Evolutionary conservation across 2,329 filamentous ascomycete species (phyloP).

Genomic region (Aspergillus vadensis): DNA sequence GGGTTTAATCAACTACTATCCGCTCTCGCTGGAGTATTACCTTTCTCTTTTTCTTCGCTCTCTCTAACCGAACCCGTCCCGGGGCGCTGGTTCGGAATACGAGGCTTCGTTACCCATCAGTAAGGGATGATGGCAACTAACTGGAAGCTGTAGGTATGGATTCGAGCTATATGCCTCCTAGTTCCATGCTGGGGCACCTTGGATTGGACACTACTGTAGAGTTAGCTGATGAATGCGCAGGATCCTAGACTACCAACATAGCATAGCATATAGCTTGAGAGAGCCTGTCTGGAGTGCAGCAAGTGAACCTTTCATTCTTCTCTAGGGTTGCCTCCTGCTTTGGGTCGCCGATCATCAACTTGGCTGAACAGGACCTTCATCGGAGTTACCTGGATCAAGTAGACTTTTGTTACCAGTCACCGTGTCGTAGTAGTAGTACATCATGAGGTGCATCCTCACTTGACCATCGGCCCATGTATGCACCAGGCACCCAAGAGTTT

Average conservation of each 20-base stretch:
- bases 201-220: neutral
- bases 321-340: neutral
- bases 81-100: slow-evolving; percentile 4
- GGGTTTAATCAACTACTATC: neutral
- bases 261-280: neutral
- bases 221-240: neutral
- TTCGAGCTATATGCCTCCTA: neutral
- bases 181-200: neutral
- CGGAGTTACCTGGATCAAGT: neutral
- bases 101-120: neutral
- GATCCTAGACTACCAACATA: neutral
- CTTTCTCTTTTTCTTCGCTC: neutral
- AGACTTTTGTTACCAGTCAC: slow-evolving; percentile 10
- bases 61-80: slow-evolving; percentile 3
- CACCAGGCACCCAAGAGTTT: slow-evolving; percentile 8
- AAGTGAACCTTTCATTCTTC: neutral
- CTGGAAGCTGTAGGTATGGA: neutral
- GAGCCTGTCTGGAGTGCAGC: neutral
- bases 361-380: slow-evolving; percentile 5
- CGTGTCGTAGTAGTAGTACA: neutral
- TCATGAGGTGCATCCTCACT: slow-evolving; percentile 12
- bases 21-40: neutral
- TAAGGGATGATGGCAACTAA: neutral
- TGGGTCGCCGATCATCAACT: neutral
- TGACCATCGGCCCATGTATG: slow-evolving; percentile 18